phyloP scores from a whole-genome alignment of 1,139 yeast species.

The Sugiyamaella neomexicana region DNA sequence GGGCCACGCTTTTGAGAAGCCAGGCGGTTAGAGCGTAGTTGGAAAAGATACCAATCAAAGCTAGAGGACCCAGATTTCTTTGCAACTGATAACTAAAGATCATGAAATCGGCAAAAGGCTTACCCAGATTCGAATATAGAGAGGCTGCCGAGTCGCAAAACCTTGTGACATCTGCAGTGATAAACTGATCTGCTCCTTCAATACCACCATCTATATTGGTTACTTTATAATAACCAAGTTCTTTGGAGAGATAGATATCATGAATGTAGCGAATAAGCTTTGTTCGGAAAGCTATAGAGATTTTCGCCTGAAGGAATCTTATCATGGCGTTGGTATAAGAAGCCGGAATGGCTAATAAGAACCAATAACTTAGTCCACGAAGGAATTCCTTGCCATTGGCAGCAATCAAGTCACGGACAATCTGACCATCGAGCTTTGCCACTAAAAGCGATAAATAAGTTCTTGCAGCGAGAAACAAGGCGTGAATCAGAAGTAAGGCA shows the following conservation, averaged over 20 bases:
- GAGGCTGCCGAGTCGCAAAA: slow-evolving; percentile 84
- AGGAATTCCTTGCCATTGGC: slow-evolving; percentile 75
- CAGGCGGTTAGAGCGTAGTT: slow-evolving; percentile 82
- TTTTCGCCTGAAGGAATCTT: slow-evolving; percentile 71
- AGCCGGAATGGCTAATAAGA: slow-evolving; percentile 88
- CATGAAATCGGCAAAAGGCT: slow-evolving; percentile 85
- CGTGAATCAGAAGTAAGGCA: slow-evolving; percentile 65
- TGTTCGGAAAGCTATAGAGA: slow-evolving; percentile 82
- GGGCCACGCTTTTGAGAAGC: slow-evolving; percentile 70
- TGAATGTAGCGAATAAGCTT: slow-evolving; percentile 83
- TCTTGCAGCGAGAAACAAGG: slow-evolving; percentile 72
- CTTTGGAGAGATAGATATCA: slow-evolving; percentile 80
- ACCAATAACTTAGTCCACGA: slow-evolving; percentile 81
- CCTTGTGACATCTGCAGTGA: slow-evolving; percentile 79
- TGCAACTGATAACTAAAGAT: slow-evolving; percentile 83
- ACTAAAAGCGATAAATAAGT: slow-evolving; percentile 86
- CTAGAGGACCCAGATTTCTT: slow-evolving; percentile 82
- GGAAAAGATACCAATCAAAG: slow-evolving; percentile 75
- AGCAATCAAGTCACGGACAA: slow-evolving; percentile 84
- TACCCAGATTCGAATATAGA: slow-evolving; percentile 84
- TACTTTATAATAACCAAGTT: slow-evolving; percentile 78
- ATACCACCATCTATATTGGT: slow-evolving; percentile 45
- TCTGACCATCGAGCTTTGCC: slow-evolving; percentile 88
- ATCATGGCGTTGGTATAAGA: slow-evolving; percentile 91
- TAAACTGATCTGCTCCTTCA: slow-evolving; percentile 65